Percentiles rank a stretch among this genome's conserved stretches.
Conservation (phyloP, 75 land plant species). For the Sequoiadendron giganteum region DNA sequence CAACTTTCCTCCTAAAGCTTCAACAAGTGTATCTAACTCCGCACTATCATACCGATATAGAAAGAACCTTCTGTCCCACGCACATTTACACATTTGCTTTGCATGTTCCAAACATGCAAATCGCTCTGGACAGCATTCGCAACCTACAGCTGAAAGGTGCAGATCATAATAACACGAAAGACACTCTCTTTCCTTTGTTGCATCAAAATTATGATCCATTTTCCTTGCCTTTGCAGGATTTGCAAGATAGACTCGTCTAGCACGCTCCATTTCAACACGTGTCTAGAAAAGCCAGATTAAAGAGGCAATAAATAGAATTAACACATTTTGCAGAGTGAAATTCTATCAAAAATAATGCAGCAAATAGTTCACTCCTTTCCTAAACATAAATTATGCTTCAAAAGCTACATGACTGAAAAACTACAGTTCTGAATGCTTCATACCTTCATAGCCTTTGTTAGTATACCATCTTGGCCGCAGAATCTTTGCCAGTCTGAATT, state of each 20-base stretch:
- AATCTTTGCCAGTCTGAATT: constrained; percentile 45
- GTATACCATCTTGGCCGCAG: constrained; percentile 57
- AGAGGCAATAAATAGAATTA: not conserved
- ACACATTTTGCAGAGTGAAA: not conserved
- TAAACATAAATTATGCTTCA: not conserved
- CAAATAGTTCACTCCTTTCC: not conserved
- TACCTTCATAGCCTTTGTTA: constrained; percentile 71
- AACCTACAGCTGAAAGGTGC: constrained; percentile 84
- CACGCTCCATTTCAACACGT: constrained; percentile 58
- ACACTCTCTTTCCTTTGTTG: constrained; percentile 62
- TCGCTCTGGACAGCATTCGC: constrained; percentile 68
- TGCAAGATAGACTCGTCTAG: constrained; percentile 44
- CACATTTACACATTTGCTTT: constrained; percentile 63
- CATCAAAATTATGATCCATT: constrained; percentile 59
- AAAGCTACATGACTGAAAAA: not conserved
- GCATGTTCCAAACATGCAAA: constrained; percentile 77
- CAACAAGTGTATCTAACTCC: constrained; percentile 67
- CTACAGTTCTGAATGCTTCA: not conserved
- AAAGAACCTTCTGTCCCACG: constrained; percentile 52
- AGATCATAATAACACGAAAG: constrained; percentile 71
- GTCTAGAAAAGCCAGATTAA: constrained; percentile 29
- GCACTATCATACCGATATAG: constrained; percentile 58
- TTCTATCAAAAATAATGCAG: not conserved
- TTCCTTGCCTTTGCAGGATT: constrained; percentile 19
- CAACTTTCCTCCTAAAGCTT: constrained; percentile 72